phyloP scores from a whole-genome alignment of 2,329 filamentous ascomycete species.

The Penicillium sp. region DNA sequence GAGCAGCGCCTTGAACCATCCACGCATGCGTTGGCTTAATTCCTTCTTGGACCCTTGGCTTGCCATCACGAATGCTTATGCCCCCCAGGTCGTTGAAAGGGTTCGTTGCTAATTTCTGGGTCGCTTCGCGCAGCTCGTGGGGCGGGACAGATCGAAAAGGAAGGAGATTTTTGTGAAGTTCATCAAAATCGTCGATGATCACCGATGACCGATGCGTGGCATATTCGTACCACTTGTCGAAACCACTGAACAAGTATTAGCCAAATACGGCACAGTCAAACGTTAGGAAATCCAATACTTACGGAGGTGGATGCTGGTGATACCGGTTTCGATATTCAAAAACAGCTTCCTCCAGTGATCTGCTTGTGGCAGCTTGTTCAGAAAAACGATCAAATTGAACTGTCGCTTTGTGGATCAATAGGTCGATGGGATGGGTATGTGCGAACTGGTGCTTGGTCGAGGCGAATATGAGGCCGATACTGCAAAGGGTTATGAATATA shows the following conservation, averaged over 20 bases:
- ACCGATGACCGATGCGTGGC: slow-evolving; percentile 53
- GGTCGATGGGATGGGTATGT: slow-evolving; percentile 56
- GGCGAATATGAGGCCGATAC: slow-evolving; percentile 43
- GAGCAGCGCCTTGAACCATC: slow-evolving; percentile 57
- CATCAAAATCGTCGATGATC: slow-evolving; percentile 62
- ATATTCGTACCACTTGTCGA: slow-evolving; percentile 62
- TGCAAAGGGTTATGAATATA: slow-evolving; percentile 43
- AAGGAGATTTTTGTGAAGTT: slow-evolving; percentile 57
- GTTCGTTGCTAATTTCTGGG: slow-evolving; percentile 54
- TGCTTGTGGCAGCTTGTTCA: slow-evolving; percentile 49
- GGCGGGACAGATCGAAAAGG: slow-evolving; percentile 58
- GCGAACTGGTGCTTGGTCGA: slow-evolving; percentile 42
- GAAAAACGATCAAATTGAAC: slow-evolving; percentile 52
- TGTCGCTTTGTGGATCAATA: slow-evolving; percentile 54
- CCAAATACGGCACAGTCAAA: neutral
- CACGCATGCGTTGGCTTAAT: slow-evolving; percentile 58
- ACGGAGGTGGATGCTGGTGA: slow-evolving; percentile 57
- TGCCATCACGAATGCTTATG: slow-evolving; percentile 57
- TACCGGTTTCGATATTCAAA: slow-evolving; percentile 55
- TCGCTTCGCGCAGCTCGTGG: slow-evolving; percentile 52
- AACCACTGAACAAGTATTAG: slow-evolving; percentile 41
- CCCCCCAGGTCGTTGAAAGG: slow-evolving; percentile 59
- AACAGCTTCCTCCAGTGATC: slow-evolving; percentile 52
- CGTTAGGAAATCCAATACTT: slow-evolving; percentile 13
- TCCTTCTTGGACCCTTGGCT: slow-evolving; percentile 50